These are phyloP conservation scores for Copromyces sp. DNA, from an alignment of 495 filamentous ascomycete genomes.

Conservation along the genomic window DNA sequence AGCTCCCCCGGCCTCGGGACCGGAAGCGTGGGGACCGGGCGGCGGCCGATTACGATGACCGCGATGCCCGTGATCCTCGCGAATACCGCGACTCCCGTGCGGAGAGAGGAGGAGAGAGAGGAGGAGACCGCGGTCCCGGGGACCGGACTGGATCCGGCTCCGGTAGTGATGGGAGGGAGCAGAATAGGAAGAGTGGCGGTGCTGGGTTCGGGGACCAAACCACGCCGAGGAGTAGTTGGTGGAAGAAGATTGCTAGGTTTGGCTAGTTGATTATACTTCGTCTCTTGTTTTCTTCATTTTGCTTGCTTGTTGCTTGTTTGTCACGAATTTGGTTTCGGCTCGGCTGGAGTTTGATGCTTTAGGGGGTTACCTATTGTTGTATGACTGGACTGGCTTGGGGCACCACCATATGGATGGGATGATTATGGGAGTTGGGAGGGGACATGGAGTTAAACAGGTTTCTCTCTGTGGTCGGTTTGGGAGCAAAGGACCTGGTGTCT, in stretches of 20 bases:
- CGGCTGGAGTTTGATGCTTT: background rate
- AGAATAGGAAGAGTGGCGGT: slow-evolving; percentile 22
- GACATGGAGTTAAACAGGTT: background rate
- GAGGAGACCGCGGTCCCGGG: slow-evolving; percentile 12
- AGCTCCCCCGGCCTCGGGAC: background rate
- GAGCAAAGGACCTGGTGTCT: background rate
- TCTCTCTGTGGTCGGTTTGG: background rate
- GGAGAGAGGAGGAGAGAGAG: background rate
- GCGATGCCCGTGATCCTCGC: background rate
- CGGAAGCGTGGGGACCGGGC: background rate
- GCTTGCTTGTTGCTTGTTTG: background rate
- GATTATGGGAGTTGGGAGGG: background rate
- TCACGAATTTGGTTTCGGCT: background rate
- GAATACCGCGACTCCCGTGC: background rate
- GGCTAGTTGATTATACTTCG: background rate
- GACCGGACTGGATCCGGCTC: slow-evolving; percentile 29
- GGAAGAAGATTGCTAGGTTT: slow-evolving; percentile 37
- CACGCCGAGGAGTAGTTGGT: slow-evolving; percentile 44
- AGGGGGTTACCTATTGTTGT: background rate
- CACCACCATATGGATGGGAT: background rate
- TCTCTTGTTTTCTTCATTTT: background rate
- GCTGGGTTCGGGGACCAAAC: slow-evolving; percentile 29
- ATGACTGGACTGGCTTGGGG: background rate
- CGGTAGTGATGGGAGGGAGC: slow-evolving; percentile 31
- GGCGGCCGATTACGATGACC: background rate